phyloP scores from a whole-genome alignment of 2,329 filamentous ascomycete species.

The Scedosporium minutisporum region DNA sequence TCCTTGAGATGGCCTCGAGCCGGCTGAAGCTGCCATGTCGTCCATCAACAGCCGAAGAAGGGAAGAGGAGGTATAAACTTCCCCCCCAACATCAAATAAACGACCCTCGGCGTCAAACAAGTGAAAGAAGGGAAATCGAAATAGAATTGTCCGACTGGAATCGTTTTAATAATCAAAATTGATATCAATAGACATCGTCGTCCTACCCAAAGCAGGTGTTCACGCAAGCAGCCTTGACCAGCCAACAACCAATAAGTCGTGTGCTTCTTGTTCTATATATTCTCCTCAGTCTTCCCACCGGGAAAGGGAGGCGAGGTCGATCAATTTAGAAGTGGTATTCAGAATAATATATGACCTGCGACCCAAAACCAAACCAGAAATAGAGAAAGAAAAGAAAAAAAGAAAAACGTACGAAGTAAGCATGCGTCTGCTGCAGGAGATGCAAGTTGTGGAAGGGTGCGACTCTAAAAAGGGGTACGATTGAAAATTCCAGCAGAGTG shows the following conservation, averaged over 20 bases:
- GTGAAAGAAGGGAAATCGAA: background rate
- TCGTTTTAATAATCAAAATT: background rate
- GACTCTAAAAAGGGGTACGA: background rate
- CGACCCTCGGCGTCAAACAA: background rate
- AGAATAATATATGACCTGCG: background rate
- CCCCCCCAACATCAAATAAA: background rate
- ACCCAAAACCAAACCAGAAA: background rate
- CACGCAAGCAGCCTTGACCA: background rate
- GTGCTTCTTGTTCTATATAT: too few relatives aligned
- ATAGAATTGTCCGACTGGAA: background rate
- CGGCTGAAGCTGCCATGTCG: background rate
- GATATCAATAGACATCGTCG: background rate
- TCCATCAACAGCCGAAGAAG: background rate
- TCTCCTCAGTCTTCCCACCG: too few relatives aligned
- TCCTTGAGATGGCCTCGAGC: background rate
- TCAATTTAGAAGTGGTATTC: background rate
- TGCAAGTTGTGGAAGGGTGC: background rate
- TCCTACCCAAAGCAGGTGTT: background rate
- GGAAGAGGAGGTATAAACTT: background rate
- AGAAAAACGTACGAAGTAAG: too few relatives aligned
- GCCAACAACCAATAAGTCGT: too few relatives aligned
- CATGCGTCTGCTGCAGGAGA: background rate
- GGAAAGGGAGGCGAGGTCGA: background rate
- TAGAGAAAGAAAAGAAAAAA: too few relatives aligned
- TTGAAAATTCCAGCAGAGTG: background rate